These are phyloP conservation scores for Umbellularia californica DNA, from an alignment of 164 flowering plant species.

Conservation along the genomic window DNA sequence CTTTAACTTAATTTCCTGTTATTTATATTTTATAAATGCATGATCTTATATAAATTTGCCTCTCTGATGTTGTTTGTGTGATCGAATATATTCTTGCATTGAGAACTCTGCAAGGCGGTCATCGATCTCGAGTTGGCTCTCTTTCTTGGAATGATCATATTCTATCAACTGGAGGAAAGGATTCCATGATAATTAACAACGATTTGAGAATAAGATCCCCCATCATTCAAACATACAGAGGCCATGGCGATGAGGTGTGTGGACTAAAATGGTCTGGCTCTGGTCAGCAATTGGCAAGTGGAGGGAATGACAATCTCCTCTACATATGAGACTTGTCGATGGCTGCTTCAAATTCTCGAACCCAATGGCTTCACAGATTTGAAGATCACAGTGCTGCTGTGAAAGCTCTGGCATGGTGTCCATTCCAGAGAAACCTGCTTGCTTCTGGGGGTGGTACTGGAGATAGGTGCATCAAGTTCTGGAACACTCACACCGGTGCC, in stretches of 20 bases:
- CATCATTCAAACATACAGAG: slow-evolving; percentile 45
- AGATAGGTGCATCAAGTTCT: slow-evolving; percentile 56
- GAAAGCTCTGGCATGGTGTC: slow-evolving; percentile 68
- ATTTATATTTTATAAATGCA: no score
- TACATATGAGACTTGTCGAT: slow-evolving; percentile 49
- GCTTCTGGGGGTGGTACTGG: slow-evolving; percentile 60
- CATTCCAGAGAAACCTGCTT: slow-evolving; percentile 53
- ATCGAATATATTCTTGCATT: no score
- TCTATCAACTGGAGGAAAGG: background rate
- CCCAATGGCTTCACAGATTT: slow-evolving; percentile 53
- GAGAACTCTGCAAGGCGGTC: background rate
- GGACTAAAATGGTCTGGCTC: slow-evolving; percentile 63
- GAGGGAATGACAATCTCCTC: slow-evolving; percentile 58
- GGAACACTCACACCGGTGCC: slow-evolving; percentile 60
- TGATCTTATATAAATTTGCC: no score
- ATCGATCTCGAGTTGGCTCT: background rate
- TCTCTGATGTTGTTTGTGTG: no score
- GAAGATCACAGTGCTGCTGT: slow-evolving; percentile 65
- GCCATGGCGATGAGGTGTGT: slow-evolving; percentile 58
- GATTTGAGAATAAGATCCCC: slow-evolving; percentile 38
- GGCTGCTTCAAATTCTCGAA: slow-evolving; percentile 36
- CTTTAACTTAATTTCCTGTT: no score
- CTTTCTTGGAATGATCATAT: background rate
- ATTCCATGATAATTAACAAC: background rate
- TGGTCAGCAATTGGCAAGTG: slow-evolving; percentile 57